Percentiles rank a stretch among this genome's conserved stretches.
phyloP scores from a whole-genome alignment of 225 moss, liverwort and hornwort genomes.

The Ulota crispa region DNA sequence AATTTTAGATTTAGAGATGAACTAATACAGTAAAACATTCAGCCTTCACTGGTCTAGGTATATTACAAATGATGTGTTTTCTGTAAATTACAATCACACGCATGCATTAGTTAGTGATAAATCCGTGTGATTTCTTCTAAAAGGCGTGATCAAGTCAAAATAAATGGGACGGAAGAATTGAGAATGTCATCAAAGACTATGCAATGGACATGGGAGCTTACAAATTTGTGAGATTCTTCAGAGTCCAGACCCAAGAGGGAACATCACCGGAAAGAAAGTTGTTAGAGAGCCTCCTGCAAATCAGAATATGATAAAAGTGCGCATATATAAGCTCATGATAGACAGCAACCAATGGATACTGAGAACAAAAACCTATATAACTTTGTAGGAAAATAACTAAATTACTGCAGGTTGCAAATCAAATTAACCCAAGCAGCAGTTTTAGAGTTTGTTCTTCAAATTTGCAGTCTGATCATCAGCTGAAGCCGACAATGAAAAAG shows the following conservation, averaged over 20 bases:
- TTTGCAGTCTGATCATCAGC: neutral
- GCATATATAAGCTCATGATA: neutral
- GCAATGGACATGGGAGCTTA: conserved; percentile 10
- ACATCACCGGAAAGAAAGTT: conserved; percentile 21
- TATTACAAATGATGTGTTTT: too few relatives aligned
- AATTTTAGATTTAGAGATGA: too few relatives aligned
- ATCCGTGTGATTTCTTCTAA: too few relatives aligned
- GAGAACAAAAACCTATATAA: neutral
- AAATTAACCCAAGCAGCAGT: neutral
- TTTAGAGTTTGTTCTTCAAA: neutral
- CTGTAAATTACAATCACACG: too few relatives aligned
- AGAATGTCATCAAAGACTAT: neutral
- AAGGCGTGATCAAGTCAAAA: neutral
- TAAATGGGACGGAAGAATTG: neutral
- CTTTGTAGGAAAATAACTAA: neutral
- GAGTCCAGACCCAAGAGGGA: conserved; percentile 32
- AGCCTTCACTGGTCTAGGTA: too few relatives aligned
- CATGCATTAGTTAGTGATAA: too few relatives aligned
- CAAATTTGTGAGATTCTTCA: conserved; percentile 26
- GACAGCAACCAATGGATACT: neutral
- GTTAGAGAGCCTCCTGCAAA: conserved; percentile 32
- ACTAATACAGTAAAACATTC: too few relatives aligned
- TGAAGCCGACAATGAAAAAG: neutral
- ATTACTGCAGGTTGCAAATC: neutral
- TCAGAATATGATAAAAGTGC: neutral